phyloP scores from a whole-genome alignment of 2,329 filamentous ascomycete species.

The Pseudocercospora eumusae region DNA sequence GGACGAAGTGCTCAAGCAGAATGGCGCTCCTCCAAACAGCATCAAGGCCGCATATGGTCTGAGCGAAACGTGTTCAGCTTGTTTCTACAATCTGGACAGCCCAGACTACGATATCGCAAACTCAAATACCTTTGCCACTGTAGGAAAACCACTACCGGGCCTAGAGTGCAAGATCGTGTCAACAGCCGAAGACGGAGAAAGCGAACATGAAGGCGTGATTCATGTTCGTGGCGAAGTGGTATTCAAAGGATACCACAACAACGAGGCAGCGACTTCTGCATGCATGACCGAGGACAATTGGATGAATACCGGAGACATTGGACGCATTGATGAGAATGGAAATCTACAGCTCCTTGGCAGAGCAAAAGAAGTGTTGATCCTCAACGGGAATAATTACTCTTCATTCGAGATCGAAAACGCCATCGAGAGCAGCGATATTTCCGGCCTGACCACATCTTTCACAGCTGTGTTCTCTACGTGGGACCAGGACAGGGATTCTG shows the following conservation, averaged over 20 bases:
- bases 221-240: constrained; percentile 29
- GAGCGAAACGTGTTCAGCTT: constrained; percentile 32
- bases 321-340: constrained; percentile 25
- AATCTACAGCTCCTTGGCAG: constrained; percentile 29
- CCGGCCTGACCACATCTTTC: constrained; percentile 23
- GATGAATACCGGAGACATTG: constrained; percentile 37
- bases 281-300: constrained; percentile 43
- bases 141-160: constrained; percentile 24
- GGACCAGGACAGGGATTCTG: constrained; percentile 26
- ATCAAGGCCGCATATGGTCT: constrained; percentile 31
- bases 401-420: constrained; percentile 32
- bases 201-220: constrained; percentile 16
- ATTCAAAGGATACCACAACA: constrained; percentile 44
- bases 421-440: constrained; percentile 23
- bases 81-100: constrained; percentile 29
- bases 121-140: constrained; percentile 26
- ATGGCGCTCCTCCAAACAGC: constrained; percentile 21
- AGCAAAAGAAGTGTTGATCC: constrained; percentile 30
- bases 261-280: constrained; percentile 40
- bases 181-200: neutral
- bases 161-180: constrained; percentile 25
- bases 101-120: constrained; percentile 25
- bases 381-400: constrained; percentile 31
- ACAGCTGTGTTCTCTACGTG: constrained; percentile 29
- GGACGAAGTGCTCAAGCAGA: constrained; percentile 19